Evolutionary conservation across 176 grass and related monocot genomes (phyloP), one percentile per base, ranked within the genome.

Genomic region (Raddia guianensis): DNA sequence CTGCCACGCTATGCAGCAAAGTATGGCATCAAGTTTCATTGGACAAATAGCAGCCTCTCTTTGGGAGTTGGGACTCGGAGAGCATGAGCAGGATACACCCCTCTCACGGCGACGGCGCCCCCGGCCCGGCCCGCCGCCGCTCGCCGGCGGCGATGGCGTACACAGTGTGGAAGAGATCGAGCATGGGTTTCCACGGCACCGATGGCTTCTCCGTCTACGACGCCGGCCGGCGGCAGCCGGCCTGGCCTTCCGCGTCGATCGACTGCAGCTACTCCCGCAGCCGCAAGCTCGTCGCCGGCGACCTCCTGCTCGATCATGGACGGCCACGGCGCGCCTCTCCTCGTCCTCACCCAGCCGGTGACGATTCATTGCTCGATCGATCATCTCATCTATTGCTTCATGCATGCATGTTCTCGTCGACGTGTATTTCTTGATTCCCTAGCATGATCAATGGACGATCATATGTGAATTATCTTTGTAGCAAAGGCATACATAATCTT

Each of bases 151-250:
- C 37, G 60, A 73, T 70, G 33, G 68, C 83, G 16, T 94, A 84
- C 87, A 97, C 94, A 15, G 94, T 97, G 70, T 97, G 94, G 94
- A 97, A 97, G 82, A 92, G 93, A 72, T 97, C 94, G 1, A 97
- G 87, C 89, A 94, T 97, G 87, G 90, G 85, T 0, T 97, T 97
- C 86, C 91, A 92, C 18, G 94, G 94, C n/a, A 90, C 91, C 40
- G 94, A 97, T 54, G 94, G 94, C 56, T 97, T 97, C 87, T 92
- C 89, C 45, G 89, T 94, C 62, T 97, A 94, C 68, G 94, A 97
- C 64, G 87, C 68, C 63, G 37, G 74, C 1, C 91, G 91, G 27
- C n/a, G n/a, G n/a, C n/a, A n/a, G n/a, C 27, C 15, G 74, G 15
- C 46, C 84, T 97, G 16, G 84, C 85, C 60, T 97, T 94, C 70